These are phyloP conservation scores for Cyberlindnera xylosilytica DNA, from an alignment of 805 yeast genomes.

Conservation along the genomic window DNA sequence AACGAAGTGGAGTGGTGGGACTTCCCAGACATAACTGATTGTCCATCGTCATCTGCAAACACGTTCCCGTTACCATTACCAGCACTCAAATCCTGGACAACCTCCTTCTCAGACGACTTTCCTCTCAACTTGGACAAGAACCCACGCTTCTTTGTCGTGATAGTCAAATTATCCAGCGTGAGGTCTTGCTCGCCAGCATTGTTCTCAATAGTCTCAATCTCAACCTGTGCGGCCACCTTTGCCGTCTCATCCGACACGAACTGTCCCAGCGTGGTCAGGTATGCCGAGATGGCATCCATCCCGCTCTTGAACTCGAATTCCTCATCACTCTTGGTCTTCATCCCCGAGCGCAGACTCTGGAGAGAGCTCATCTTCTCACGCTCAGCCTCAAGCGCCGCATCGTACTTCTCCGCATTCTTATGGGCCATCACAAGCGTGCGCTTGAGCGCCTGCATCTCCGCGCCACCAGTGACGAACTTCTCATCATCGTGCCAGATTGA, in stretches of 20 bases:
- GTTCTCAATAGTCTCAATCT: slow-evolving; percentile 83
- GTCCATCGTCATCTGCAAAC: slow-evolving; percentile 19
- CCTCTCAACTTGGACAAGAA: slow-evolving; percentile 41
- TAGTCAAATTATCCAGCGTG: slow-evolving; percentile 49
- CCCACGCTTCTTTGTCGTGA: slow-evolving; percentile 55
- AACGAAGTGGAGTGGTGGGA: slow-evolving; percentile 15
- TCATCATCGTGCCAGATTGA: slow-evolving; percentile 98
- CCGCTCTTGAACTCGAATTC: slow-evolving; percentile 38
- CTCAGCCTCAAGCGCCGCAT: slow-evolving; percentile 30
- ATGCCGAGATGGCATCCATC: slow-evolving; percentile 44
- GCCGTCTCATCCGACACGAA: slow-evolving; percentile 72
- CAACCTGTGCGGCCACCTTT: slow-evolving; percentile 78
- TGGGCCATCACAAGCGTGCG: slow-evolving; percentile 43
- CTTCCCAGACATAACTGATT: slow-evolving; percentile 15
- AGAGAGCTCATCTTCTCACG: slow-evolving; percentile 30
- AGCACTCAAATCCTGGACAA: slow-evolving; percentile 8
- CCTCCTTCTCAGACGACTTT: slow-evolving; percentile 18
- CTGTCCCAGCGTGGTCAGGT: slow-evolving; percentile 51
- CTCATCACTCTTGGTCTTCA: slow-evolving; percentile 43
- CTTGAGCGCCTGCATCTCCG: slow-evolving; percentile 45
- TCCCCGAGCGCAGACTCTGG: slow-evolving; percentile 31
- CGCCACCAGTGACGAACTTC: slow-evolving; percentile 52
- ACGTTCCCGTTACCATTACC: background rate
- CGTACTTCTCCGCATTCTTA: slow-evolving; percentile 27
- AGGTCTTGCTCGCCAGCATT: slow-evolving; percentile 77